Conservation (phyloP, 1,139 yeast species). For the Arxiozyma heterogenica region DNA sequence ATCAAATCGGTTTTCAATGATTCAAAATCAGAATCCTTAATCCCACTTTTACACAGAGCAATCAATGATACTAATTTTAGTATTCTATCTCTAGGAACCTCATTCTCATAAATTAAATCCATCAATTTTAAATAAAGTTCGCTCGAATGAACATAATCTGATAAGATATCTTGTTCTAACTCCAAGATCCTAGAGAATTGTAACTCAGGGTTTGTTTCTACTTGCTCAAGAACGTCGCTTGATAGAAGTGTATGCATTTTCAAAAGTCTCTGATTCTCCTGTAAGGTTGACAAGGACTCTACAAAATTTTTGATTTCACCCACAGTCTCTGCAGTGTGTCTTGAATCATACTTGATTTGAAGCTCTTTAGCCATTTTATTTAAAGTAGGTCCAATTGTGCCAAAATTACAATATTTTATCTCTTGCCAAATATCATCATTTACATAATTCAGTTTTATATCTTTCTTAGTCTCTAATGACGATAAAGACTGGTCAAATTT, state of each 20-base stretch:
- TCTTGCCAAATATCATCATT: conserved; percentile 38
- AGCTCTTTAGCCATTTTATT: conserved; percentile 62
- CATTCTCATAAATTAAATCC: conserved; percentile 23
- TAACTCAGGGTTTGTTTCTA: conserved; percentile 35
- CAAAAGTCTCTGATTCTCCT: conserved; percentile 57
- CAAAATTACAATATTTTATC: conserved; percentile 64
- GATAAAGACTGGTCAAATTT: conserved; percentile 38
- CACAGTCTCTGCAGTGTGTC: conserved; percentile 51
- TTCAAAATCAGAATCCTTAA: conserved; percentile 25
- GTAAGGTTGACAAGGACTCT: conserved; percentile 56
- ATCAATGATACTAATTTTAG: conserved; percentile 21
- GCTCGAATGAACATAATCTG: conserved; percentile 16
- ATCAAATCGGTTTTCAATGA: conserved; percentile 21
- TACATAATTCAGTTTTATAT: conserved; percentile 17
- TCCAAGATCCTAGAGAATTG: conserved; percentile 50
- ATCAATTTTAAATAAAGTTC: conserved; percentile 18
- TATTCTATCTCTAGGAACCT: conserved; percentile 11
- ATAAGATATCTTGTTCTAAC: conserved; percentile 49
- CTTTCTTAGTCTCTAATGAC: conserved; percentile 17
- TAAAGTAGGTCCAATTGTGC: conserved; percentile 65
- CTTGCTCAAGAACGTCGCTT: conserved; percentile 51
- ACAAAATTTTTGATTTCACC: conserved; percentile 67
- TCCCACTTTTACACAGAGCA: conserved; percentile 22
- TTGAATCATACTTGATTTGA: conserved; percentile 43
- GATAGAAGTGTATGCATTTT: conserved; percentile 71